phyloP scores from a whole-genome alignment of 192 early-diverging fungal species.

The Rhizophagus clarus region DNA sequence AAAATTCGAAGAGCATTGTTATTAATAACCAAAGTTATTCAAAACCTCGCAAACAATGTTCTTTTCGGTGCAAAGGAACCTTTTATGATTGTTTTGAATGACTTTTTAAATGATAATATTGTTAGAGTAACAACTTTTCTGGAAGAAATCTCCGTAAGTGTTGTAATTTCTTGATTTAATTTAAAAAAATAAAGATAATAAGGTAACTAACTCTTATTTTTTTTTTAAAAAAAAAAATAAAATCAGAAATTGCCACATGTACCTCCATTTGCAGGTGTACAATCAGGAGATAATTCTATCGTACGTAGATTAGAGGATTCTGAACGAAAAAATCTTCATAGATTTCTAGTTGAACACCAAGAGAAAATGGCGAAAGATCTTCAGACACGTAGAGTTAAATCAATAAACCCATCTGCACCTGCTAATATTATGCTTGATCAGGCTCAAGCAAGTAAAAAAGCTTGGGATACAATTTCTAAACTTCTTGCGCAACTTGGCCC shows the following conservation, averaged over 20 bases:
- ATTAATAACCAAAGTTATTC: constrained; percentile 93
- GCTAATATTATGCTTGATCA: constrained; percentile 24
- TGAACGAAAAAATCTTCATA: constrained; percentile 53
- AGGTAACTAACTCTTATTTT: neutral
- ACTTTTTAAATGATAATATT: constrained; percentile 82
- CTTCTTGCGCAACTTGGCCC: constrained; percentile 88
- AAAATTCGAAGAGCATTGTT: constrained; percentile 84
- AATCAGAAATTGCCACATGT: neutral
- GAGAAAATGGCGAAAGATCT: constrained; percentile 72
- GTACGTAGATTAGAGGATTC: constrained; percentile 46
- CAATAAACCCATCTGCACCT: constrained; percentile 32
- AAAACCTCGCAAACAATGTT: constrained; percentile 95
- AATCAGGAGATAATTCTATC: neutral
- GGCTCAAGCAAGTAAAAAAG: constrained; percentile 57
- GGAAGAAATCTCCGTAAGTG: constrained; percentile 68
- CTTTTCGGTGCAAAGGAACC: constrained; percentile 94
- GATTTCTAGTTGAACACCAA: constrained; percentile 67
- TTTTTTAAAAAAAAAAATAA: no score
- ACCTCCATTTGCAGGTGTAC: neutral
- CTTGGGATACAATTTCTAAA: constrained; percentile 80
- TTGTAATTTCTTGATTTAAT: constrained; percentile 14
- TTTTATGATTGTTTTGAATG: constrained; percentile 92
- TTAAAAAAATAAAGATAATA: neutral
- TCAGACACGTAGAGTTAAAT: constrained; percentile 46
- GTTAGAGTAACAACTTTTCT: constrained; percentile 79